phyloP scores from a whole-genome alignment of 176 grass and related monocot genomes.

The Oryza meridionalis region DNA sequence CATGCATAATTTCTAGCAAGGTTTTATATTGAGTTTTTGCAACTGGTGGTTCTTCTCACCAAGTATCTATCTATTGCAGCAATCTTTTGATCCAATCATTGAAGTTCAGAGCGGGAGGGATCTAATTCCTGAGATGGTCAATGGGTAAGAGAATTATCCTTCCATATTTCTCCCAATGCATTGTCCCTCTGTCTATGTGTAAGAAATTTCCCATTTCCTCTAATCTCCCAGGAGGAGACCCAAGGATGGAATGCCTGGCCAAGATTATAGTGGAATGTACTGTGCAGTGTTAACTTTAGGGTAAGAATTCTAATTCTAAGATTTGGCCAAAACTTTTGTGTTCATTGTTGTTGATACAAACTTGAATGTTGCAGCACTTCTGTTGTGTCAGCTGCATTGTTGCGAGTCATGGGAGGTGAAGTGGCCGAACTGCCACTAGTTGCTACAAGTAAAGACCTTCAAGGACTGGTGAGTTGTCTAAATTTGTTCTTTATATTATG shows the following conservation, averaged over 20 bases:
- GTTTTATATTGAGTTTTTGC: not conserved
- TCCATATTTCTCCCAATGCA: not conserved
- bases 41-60: slow-evolving; percentile 14
- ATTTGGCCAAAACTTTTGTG: not conserved
- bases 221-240: slow-evolving; percentile 54
- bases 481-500: not conserved
- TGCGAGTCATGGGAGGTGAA: slow-evolving; percentile 89
- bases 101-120: slow-evolving; percentile 63
- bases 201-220: slow-evolving; percentile 28
- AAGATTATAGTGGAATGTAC: slow-evolving; percentile 97
- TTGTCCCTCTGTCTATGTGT: not conserved
- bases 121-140: slow-evolving; percentile 91
- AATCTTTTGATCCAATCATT: slow-evolving; percentile 96
- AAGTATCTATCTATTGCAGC: slow-evolving; percentile 48
- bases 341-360: slow-evolving; percentile 9
- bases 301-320: slow-evolving; percentile 53
- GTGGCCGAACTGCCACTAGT: slow-evolving; percentile 87
- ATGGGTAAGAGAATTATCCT: slow-evolving; percentile 61
- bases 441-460: slow-evolving; percentile 85
- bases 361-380: slow-evolving; percentile 50
- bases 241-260: slow-evolving; percentile 64
- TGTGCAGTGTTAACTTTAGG: slow-evolving; percentile 79
- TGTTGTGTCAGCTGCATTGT: slow-evolving; percentile 83
- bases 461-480: slow-evolving; percentile 61
- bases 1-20: slow-evolving; percentile 16